These are phyloP conservation scores for Zopfochytrium polystomum DNA, from an alignment of 371 early-diverging fungal species.

Conservation along the genomic window DNA sequence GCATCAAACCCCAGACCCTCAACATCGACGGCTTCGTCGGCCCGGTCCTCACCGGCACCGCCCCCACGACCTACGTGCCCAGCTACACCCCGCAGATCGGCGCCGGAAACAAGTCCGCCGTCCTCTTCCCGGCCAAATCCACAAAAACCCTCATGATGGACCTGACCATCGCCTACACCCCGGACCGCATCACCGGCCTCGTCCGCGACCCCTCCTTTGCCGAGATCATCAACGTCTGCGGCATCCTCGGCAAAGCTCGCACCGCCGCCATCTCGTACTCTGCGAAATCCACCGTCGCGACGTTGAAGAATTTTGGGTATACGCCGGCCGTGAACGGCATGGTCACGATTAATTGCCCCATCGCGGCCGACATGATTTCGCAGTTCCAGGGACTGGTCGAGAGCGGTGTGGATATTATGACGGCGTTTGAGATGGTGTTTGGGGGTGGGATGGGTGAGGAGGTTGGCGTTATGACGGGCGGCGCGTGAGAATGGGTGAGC, in stretches of 20 bases:
- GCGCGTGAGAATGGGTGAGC: no score
- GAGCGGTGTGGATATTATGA: no score
- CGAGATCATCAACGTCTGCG: slow-evolving; percentile 9
- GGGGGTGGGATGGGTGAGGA: no score
- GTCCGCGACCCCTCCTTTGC: slow-evolving; percentile 16
- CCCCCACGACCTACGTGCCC: slow-evolving; percentile 7
- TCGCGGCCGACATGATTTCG: no score
- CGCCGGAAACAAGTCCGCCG: not conserved
- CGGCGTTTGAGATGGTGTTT: no score
- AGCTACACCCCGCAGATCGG: slow-evolving; percentile 13
- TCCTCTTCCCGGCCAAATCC: slow-evolving; percentile 5
- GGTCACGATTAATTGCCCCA: slow-evolving; percentile 4
- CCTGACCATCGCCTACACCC: slow-evolving; percentile 8
- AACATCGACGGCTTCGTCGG: not conserved
- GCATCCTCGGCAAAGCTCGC: no score
- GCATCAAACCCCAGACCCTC: not conserved
- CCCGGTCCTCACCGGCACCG: not conserved
- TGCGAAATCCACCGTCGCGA: no score
- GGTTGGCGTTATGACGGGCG: no score
- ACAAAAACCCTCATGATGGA: slow-evolving; percentile 14
- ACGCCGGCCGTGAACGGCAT: no score
- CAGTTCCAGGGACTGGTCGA: no score
- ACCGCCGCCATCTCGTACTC: no score
- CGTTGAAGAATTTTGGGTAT: no score
- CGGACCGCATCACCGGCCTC: slow-evolving; percentile 13